Conservation (phyloP, 2,329 filamentous ascomycete genomes). For the Monosporascus cannonballus region DNA sequence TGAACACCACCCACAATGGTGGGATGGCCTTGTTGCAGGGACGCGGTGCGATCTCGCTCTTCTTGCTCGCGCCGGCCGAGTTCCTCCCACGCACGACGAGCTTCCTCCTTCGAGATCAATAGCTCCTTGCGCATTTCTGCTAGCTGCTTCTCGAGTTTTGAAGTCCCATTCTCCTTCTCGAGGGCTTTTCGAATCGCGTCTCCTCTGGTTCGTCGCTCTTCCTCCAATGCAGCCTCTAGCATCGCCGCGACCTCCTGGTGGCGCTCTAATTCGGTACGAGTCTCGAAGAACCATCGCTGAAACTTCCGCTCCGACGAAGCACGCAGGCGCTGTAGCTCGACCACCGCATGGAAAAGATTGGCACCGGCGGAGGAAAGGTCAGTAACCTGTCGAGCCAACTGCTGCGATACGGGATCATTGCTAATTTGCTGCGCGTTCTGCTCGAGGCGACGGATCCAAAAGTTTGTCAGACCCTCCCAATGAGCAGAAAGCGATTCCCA, state of each 20-base stretch:
- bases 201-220: conserved; percentile 64
- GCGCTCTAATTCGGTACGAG: conserved; percentile 78
- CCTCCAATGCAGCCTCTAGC: conserved; percentile 67
- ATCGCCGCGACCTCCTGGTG: conserved; percentile 76
- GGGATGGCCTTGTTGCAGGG: conserved; percentile 80
- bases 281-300: conserved; percentile 98
- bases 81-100: conserved; percentile 93
- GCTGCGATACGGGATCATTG: conserved; percentile 74
- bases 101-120: conserved; percentile 92
- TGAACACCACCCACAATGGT: conserved; percentile 90
- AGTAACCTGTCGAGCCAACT: conserved; percentile 88
- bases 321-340: conserved; percentile 87
- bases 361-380: conserved; percentile 96
- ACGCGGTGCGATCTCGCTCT: conserved; percentile 78
- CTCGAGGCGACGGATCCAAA: conserved; percentile 92
- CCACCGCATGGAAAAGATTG: conserved; percentile 95
- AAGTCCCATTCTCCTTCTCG: conserved; percentile 62
- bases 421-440: conserved; percentile 83
- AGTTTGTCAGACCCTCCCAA: conserved; percentile 95
- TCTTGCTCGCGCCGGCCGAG: conserved; percentile 88
- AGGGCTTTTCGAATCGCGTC: conserved; percentile 63
- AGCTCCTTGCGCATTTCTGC: conserved; percentile 88
- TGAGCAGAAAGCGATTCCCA: conserved; percentile 97
- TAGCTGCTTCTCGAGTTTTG: conserved; percentile 69
- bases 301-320: conserved; percentile 97